Conservation (phyloP, 2,329 filamentous ascomycete species). For the Fusarium sp. region DNA sequence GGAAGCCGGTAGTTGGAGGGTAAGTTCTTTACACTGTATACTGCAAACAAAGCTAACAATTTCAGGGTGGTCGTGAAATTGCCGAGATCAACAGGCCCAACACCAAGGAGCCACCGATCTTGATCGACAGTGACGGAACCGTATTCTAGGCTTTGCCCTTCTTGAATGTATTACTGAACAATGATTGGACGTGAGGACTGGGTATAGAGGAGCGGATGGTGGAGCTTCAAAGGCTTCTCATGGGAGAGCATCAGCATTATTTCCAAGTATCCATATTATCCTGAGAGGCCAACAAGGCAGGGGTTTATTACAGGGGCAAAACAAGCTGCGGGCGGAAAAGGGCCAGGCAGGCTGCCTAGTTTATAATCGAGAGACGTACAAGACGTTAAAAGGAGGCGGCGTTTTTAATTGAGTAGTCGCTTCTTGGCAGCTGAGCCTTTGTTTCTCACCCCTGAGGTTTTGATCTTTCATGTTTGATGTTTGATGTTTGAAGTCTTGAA, state of each 20-base stretch:
- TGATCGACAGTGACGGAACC: constrained; percentile 96
- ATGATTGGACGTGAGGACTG: constrained; percentile 34
- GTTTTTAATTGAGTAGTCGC: constrained; percentile 3
- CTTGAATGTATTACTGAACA: constrained; percentile 36
- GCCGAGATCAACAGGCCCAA: constrained; percentile 96
- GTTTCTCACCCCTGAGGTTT: too few relatives aligned
- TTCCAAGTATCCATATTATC: constrained; percentile 31
- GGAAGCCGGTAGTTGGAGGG: constrained; percentile 98
- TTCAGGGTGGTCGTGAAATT: constrained; percentile 90
- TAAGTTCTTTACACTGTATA: constrained; percentile 55
- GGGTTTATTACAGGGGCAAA: constrained; percentile 28
- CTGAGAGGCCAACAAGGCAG: constrained; percentile 15
- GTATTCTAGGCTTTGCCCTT: constrained; percentile 74
- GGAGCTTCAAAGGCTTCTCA: constrained; percentile 21
- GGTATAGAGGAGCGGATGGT: constrained; percentile 24
- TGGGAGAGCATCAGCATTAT: constrained; percentile 37
- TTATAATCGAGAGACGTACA: constrained; percentile 40
- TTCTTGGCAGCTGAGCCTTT: background rate
- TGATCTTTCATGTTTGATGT: too few relatives aligned
- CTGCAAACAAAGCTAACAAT: constrained; percentile 25
- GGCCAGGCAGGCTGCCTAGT: constrained; percentile 35
- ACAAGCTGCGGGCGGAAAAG: constrained; percentile 31
- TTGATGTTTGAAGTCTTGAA: too few relatives aligned
- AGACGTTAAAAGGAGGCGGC: constrained; percentile 30
- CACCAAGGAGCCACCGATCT: constrained; percentile 94